Base-by-base conservation (phyloP, 2,329 filamentous ascomycete species). In the Hyphodiscus sp. region DNA sequence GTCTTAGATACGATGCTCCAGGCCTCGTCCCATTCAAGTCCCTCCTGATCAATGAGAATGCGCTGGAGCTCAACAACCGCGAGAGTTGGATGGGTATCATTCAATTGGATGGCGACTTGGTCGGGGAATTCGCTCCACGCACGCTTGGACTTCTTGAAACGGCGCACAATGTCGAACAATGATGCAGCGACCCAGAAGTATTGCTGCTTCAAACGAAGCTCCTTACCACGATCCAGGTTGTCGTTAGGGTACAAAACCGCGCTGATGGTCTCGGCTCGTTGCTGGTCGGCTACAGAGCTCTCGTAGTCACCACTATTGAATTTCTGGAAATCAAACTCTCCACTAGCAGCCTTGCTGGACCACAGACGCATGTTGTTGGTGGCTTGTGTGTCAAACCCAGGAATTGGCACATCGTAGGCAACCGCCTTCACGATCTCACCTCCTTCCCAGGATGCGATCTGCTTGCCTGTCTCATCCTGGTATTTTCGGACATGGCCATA, bases 131-230 rank as follows among this genome's bases (percentile, higher is more conserved):
- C 88, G 61, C 74, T 85, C 94, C 94, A 99, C 8, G 86, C 76
- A 59, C 92, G 85, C 76, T 89, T 91, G 18, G 90, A 85, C 81
- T 97, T 99, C 79, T 97, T 99, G 83, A 97, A 99, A 55, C 94
- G 86, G 54, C 94, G 88, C 56, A 99, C 87, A 68, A 99, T 99
- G 66, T 99, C 94, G 68, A 90, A 90, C 3, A 99, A 80, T 16
- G 94, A 99, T 16, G 94, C 94, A 50, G 94, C 91, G 67, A 96
- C 95, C 94, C 94, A 99, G 76, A 99, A 99, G 79, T 99, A 99
- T 71, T 99, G 94, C 72, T 99, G 94, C 81, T 99, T 99, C 71
- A 99, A 74, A 51, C 94, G 89, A 59, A 99, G 83, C 76, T 99
- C 94, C 73, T 99, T 99, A 58, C 94, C 94, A 61, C 91, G 83